Base-by-base conservation (phyloP, 495 filamentous ascomycete genomes). In the Cercophora samala region DNA sequence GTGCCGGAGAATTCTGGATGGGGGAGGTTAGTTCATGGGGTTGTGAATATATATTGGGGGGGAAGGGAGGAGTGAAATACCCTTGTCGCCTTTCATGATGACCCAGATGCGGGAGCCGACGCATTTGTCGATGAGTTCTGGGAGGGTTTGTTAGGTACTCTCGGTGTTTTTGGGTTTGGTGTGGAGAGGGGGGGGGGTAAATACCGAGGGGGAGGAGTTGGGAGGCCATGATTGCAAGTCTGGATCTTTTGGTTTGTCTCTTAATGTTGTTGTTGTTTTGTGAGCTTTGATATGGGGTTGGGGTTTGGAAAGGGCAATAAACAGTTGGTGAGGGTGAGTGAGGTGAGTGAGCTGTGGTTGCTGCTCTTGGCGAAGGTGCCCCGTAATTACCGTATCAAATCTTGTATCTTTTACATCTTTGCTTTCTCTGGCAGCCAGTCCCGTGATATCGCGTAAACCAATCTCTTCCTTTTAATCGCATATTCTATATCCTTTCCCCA, bases 71-170 rank as follows among this genome's bases (percentile, higher is more conserved):
- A 18, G 62, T 37, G 25, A 58, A n/a, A 52, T 76, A 90, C 95
- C 95, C 83, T 97, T 97, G 78, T 97, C 95, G 68, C 93, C 92
- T 81, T 98, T 97, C 95, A 98, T 98, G 78, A 99, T 87, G 65
- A 99, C 93, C 95, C 95, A 98, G 78, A 99, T 97, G 71, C 89
- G 89, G 22, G 94, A 97, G 51, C 96, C 95, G 65, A 98, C 92
- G 79, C 96, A 98, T 79, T 97, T 97, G 80, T 99, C 95, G 80
- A 99, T 97, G 73, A 99, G 85, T 78, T 99, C 95, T 97, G 70
- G 63, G n/a, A n/a, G n/a, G n/a, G 32, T 71, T 37, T 72, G 73
- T 72, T 24, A 72, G n/a, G n/a, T n/a, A n/a, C n/a, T n/a, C n/a
- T n/a, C n/a, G n/a, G 66, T 42, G 6, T 29, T 58, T 59, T 21